Base-by-base conservation (phyloP, 345 rosid genomes). In the Gossypium arboreum region DNA sequence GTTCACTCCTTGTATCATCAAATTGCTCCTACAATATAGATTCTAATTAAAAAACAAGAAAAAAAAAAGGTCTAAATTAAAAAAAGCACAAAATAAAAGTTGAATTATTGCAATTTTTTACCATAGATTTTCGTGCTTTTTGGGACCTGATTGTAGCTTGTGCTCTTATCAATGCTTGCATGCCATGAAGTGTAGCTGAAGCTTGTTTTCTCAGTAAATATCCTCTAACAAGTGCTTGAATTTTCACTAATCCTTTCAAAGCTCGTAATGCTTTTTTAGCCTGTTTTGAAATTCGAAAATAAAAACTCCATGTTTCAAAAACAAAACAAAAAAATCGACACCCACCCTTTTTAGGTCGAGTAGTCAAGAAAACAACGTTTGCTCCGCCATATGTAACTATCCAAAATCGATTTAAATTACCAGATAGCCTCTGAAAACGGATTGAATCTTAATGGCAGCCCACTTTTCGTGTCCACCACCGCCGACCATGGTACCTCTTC, bases 121-220 rank as follows among this genome's bases (percentile, higher is more conserved):
- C 95, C 83, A 77, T 77, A 4, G 91, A 92, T 71, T 85, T 87
- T 73, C 97, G 86, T n/a, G 83, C 80, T 76, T 88, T 85, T 58
- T 79, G 89, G 47, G 88, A 88, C 44, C 91, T 76, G 20, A 82
- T 84, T 27, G 86, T 73, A 24, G 91, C 84, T 79, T 92, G 97
- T 41, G 97, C 97, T 83, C 94, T 83, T 10, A 92, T 82, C 20
- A 92, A 86, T 22, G 97, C 92, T 65, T 89, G 89, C 94, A 92
- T 92, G 81, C 94, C 75, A 63, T 82, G 88, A 44, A 92, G 87
- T 1, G 97, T 89, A n/a, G 88, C 91, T 0, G 90, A 45, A n/a
- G 96, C 90, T 61, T 92, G 97, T 80, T 86, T 92, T 59, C 97
- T 77, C 43, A 87, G 97, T 72, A 92, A 80, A 83, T 79, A 92